These are phyloP conservation scores for Russula foetens DNA, from an alignment of 768 basidiomycete genomes.

Conservation along the genomic window DNA sequence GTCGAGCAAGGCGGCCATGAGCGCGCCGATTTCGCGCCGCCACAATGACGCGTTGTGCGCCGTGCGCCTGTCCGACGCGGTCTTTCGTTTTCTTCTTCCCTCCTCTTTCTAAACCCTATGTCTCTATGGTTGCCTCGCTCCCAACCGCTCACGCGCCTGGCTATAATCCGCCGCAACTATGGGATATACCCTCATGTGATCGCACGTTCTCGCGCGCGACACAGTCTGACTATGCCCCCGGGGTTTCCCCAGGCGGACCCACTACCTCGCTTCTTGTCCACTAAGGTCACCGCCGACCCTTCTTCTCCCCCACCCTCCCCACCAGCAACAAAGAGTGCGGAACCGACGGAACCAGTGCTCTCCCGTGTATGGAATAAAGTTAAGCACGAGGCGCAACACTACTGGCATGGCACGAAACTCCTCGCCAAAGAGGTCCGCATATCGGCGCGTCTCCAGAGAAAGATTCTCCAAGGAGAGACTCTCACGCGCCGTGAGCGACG, in stretches of 20 bases:
- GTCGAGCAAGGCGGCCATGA: slow-evolving; percentile 28
- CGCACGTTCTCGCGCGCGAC: slow-evolving; percentile 5
- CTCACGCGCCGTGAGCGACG: slow-evolving; percentile 89
- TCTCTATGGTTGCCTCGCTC: slow-evolving; percentile 70
- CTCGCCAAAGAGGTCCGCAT: slow-evolving; percentile 93
- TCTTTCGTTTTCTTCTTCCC: not conserved
- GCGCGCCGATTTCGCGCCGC: not conserved
- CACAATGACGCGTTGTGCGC: not conserved
- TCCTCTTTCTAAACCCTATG: slow-evolving; percentile 34
- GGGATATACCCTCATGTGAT: slow-evolving; percentile 17
- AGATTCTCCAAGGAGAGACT: slow-evolving; percentile 84
- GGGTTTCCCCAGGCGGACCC: slow-evolving; percentile 9
- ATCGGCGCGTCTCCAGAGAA: slow-evolving; percentile 79
- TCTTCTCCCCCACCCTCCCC: slow-evolving; percentile 22
- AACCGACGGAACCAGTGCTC: slow-evolving; percentile 36
- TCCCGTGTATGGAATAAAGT: slow-evolving; percentile 83
- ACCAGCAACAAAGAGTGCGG: slow-evolving; percentile 28
- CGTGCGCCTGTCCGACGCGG: no score
- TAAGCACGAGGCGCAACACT: slow-evolving; percentile 93
- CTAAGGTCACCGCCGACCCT: slow-evolving; percentile 40
- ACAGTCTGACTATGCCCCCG: slow-evolving; percentile 15
- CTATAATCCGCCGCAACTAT: slow-evolving; percentile 22
- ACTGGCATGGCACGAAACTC: slow-evolving; percentile 94
- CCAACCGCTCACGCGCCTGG: slow-evolving; percentile 37
- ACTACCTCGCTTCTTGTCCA: slow-evolving; percentile 6